phyloP scores from a whole-genome alignment of 768 basidiomycete genomes.

The Lactifluus volemus region DNA sequence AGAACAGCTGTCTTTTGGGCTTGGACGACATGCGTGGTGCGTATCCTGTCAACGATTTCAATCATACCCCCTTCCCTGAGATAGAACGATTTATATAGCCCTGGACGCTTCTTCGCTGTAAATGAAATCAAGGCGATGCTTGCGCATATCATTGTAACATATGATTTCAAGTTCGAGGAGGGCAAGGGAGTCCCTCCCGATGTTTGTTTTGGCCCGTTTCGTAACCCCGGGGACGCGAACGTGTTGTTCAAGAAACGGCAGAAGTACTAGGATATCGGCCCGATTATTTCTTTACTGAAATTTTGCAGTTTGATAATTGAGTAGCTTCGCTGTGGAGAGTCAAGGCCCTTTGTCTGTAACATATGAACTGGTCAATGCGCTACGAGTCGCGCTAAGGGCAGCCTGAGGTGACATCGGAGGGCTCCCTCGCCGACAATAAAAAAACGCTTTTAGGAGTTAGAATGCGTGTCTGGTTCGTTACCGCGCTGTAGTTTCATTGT shows the following conservation, averaged over 20 bases:
- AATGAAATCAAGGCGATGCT: slow-evolving; percentile 22
- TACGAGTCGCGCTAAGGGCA: too few relatives aligned
- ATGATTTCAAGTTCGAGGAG: slow-evolving; percentile 22
- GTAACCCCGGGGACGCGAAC: slow-evolving; percentile 9
- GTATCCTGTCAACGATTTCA: neutral
- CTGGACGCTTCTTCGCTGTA: slow-evolving; percentile 22
- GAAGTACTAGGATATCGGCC: neutral
- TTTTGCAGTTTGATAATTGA: neutral
- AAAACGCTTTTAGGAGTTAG: too few relatives aligned
- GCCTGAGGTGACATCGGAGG: too few relatives aligned
- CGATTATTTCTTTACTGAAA: neutral
- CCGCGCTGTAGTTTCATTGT: too few relatives aligned
- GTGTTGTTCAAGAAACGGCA: slow-evolving; percentile 23
- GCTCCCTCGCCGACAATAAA: too few relatives aligned
- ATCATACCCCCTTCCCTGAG: neutral
- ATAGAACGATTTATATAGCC: neutral
- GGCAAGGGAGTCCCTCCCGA: slow-evolving; percentile 10
- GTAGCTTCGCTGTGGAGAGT: neutral
- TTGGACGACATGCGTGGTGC: slow-evolving; percentile 23
- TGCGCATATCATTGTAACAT: slow-evolving; percentile 21
- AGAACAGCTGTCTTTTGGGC: slow-evolving; percentile 28
- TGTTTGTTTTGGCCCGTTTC: neutral
- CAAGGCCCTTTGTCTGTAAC: neutral
- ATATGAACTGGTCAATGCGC: neutral
- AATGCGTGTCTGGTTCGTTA: too few relatives aligned